phyloP scores from a whole-genome alignment of 768 basidiomycete genomes.

The Candolleomyces efflorescens region DNA sequence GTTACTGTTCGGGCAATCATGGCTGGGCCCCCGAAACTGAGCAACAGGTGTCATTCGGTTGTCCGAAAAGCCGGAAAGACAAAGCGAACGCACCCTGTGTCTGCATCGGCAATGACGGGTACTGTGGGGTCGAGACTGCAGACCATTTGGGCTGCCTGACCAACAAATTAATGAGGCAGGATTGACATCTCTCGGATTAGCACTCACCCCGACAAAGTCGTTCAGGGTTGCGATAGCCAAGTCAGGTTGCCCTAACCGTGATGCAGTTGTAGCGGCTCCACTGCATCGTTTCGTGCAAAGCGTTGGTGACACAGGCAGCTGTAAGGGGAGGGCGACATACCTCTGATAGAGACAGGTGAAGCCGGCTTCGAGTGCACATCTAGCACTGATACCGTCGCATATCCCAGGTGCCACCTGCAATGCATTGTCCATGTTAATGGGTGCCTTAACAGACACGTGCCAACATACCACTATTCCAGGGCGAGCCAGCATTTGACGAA shows the following conservation, averaged over 20 bases:
- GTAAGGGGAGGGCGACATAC: slow-evolving; percentile 22
- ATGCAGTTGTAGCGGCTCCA: slow-evolving; percentile 78
- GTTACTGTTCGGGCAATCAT: slow-evolving; percentile 74
- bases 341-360: slow-evolving; percentile 78
- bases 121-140: slow-evolving; percentile 57
- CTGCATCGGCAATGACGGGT: slow-evolving; percentile 77
- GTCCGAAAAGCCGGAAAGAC: neutral
- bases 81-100: slow-evolving; percentile 53
- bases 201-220: slow-evolving; percentile 60
- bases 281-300: slow-evolving; percentile 23
- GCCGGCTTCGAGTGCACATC: slow-evolving; percentile 76
- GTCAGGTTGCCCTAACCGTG: slow-evolving; percentile 74
- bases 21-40: slow-evolving; percentile 63
- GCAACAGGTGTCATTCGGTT: neutral
- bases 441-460: neutral
- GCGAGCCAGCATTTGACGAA: slow-evolving; percentile 64
- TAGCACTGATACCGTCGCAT: slow-evolving; percentile 76
- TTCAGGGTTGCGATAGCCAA: slow-evolving; percentile 75
- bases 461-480: slow-evolving; percentile 70
- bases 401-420: slow-evolving; percentile 70
- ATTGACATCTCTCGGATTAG: neutral
- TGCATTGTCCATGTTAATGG: neutral
- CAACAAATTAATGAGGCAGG: neutral
- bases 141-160: slow-evolving; percentile 64
- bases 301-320: neutral